Evolutionary conservation across 2,329 filamentous ascomycete species (phyloP).

Genomic region (Ascochyta clinopodiicola): DNA sequence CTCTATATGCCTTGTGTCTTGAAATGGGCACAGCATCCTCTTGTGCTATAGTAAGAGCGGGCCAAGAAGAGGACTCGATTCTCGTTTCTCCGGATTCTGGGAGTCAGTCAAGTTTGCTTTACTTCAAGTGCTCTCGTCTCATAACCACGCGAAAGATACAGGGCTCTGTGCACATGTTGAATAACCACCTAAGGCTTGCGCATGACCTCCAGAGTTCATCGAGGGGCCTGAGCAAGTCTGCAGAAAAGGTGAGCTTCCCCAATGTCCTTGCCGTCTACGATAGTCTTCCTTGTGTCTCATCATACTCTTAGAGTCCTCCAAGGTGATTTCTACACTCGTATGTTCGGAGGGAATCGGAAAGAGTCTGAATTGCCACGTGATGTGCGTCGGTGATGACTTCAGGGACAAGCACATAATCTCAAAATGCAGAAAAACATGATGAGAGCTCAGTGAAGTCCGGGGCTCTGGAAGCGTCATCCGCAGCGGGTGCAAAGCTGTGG

Average conservation of each 20-base stretch:
- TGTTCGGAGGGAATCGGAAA: slow-evolving; percentile 1
- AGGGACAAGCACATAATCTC: neutral
- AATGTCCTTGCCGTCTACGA: neutral
- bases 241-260: no score
- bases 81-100: no score
- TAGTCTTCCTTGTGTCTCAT: no score
- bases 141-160: no score
- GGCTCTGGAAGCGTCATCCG: neutral
- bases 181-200: no score
- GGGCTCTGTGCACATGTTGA: no score
- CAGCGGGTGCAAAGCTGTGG: slow-evolving; percentile 8
- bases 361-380: slow-evolving; percentile 1
- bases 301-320: neutral
- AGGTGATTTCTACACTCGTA: neutral
- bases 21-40: neutral
- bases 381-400: neutral
- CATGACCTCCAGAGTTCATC: no score
- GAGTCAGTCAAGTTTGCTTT: no score
- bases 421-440: neutral
- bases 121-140: no score
- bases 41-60: neutral
- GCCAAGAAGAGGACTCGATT: neutral
- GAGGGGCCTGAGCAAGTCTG: no score
- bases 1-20: neutral
- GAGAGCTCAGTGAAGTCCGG: neutral